These are phyloP conservation scores for Glaciozyma martinii DNA, from an alignment of 768 basidiomycete genomes.

Conservation along the genomic window DNA sequence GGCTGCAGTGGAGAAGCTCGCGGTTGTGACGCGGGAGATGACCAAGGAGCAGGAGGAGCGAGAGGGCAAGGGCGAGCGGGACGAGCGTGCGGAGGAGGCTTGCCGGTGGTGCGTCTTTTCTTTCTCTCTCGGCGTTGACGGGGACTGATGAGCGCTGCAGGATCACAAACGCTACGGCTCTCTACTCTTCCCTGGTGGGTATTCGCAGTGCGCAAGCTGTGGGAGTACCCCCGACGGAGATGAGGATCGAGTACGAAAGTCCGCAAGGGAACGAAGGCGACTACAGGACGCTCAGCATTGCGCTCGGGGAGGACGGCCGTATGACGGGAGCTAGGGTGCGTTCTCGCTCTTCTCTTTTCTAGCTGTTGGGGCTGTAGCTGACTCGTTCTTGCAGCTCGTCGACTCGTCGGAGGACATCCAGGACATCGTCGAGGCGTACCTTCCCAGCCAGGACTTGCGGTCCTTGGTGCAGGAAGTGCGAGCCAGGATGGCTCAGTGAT, in stretches of 20 bases:
- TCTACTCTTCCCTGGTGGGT: constrained; percentile 25
- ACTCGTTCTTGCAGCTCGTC: constrained; percentile 5
- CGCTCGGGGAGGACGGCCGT: not conserved
- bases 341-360: not conserved
- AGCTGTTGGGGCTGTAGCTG: not conserved
- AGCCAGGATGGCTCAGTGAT: constrained; percentile 4
- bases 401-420: constrained; percentile 22
- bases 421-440: constrained; percentile 17
- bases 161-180: constrained; percentile 22
- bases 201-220: constrained; percentile 15
- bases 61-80: constrained; percentile 24
- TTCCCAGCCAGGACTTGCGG: constrained; percentile 15
- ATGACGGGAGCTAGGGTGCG: constrained; percentile 22
- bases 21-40: not conserved
- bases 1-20: constrained; percentile 15
- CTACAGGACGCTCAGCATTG: constrained; percentile 7
- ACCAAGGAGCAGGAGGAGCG: constrained; percentile 27
- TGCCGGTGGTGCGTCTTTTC: constrained; percentile 20
- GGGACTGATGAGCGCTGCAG: not conserved
- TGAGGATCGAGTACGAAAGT: constrained; percentile 14
- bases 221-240: constrained; percentile 9
- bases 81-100: constrained; percentile 25
- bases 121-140: not conserved
- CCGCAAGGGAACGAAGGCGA: constrained; percentile 1
- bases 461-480: constrained; percentile 21